Percentiles rank a stretch among this genome's conserved stretches.
Conservation (phyloP, 2,329 filamentous ascomycete species). For the Botrytis elliptica region DNA sequence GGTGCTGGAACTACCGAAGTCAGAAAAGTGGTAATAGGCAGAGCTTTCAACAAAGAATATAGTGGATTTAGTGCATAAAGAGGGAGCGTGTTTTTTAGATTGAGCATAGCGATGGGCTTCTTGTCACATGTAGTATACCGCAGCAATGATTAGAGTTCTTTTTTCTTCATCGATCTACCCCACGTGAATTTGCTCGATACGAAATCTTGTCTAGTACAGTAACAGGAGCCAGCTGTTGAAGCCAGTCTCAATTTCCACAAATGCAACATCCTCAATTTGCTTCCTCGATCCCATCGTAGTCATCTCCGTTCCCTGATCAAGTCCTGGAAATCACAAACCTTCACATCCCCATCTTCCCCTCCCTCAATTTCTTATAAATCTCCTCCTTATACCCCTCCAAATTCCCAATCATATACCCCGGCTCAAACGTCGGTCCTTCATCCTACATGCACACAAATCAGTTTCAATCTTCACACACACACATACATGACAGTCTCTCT, state of each 20-base stretch:
- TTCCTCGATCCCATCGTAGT: not conserved
- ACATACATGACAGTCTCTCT: not conserved
- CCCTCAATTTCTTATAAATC: constrained; percentile 13
- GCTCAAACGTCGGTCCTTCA: not conserved
- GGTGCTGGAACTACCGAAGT: constrained; percentile 95
- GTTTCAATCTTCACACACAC: not conserved
- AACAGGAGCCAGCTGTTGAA: not conserved
- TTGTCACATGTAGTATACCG: constrained; percentile 13
- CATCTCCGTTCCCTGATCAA: not conserved
- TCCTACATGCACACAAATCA: constrained; percentile 5
- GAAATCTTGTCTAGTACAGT: not conserved
- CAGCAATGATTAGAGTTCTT: not conserved
- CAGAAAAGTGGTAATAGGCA: constrained; percentile 86
- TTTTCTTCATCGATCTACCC: not conserved
- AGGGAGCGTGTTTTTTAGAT: not conserved
- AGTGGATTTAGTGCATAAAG: constrained; percentile 25
- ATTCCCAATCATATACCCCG: constrained; percentile 32
- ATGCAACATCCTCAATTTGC: not conserved
- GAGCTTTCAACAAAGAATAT: constrained; percentile 39
- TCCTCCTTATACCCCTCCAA: constrained; percentile 34
- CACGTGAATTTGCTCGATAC: not conserved
- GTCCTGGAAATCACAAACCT: not conserved
- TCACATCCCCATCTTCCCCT: constrained; percentile 18
- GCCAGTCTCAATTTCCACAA: not conserved
- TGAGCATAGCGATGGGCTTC: not conserved